Evolutionary conservation across 2,329 filamentous ascomycete species (phyloP), one percentile per base, ranked within the genome.

Genomic region (Drechslerella stenobrocha): DNA sequence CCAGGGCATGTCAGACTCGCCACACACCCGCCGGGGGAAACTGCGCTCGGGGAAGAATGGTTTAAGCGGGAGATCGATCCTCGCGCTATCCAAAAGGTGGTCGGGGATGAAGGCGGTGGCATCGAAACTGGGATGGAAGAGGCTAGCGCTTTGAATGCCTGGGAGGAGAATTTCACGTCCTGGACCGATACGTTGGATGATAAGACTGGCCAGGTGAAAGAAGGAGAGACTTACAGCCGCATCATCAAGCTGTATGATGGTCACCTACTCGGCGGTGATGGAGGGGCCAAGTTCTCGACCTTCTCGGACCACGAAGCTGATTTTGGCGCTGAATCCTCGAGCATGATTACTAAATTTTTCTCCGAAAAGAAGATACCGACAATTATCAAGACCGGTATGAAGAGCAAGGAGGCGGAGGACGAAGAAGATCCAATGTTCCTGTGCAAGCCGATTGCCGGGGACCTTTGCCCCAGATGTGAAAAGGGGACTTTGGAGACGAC

Each of bases 111-210:
- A 50, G 64, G 64, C 4, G 58, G 64, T 2, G 64, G 64, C 11
- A 77, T 95, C 1, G 89, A 96, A 74, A 80, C 87, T 0, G 83
- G 86, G 47, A 80, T 93, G 20, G 83, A 87, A 69, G 78, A 86
- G 52, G 77, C 83, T 0, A 64, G 79, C 1, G 75, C 79, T 3
- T 77, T 83, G 44, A 69, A 61, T 26, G 57, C 57, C 18, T 88
- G 84, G 84, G 73, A 72, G 13, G 73, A 77, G 18, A 75, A 77
- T 5, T 71, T 79, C 2, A 73, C 73, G 60, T 70, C 70, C 2
- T 69, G 50, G 24, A 35, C 37, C 15, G 46, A 61, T n/a, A 63
- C 57, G 2, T 46, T 61, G 23, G 57, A 69, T 26, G 52, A 18
- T 18, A 69, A 23, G 15, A 69, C 48, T 8, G 57, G 57, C 2